phyloP scores from a whole-genome alignment of 257 asterid species.

The Plantago major region DNA sequence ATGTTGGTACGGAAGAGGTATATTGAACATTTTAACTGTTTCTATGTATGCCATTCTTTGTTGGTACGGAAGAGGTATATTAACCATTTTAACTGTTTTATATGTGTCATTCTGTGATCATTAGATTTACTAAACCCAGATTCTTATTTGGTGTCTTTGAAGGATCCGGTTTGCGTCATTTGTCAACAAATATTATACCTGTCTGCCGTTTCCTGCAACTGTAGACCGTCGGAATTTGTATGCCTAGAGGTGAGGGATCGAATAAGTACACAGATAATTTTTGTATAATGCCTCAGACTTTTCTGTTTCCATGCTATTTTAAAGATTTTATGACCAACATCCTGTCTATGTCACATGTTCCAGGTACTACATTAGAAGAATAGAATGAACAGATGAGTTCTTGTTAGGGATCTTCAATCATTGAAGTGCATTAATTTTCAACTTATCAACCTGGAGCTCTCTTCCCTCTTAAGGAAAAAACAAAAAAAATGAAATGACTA shows the following conservation, averaged over 20 bases:
- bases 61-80: slow-evolving; percentile 83
- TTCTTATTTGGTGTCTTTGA: slow-evolving; percentile 28
- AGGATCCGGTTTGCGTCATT: slow-evolving; percentile 87
- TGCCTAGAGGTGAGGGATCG: slow-evolving; percentile 78
- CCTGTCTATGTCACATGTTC: too few relatives aligned
- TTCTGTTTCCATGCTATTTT: too few relatives aligned
- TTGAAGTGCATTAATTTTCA: too few relatives aligned
- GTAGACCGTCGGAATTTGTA: slow-evolving; percentile 78
- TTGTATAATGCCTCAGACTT: too few relatives aligned
- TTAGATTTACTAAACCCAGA: slow-evolving; percentile 25
- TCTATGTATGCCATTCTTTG: slow-evolving; percentile 24
- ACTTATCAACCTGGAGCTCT: too few relatives aligned
- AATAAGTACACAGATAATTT: not conserved
- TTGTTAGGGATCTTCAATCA: too few relatives aligned
- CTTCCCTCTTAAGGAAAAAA: too few relatives aligned
- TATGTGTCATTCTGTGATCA: slow-evolving; percentile 10
- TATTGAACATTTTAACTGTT: slow-evolving; percentile 5
- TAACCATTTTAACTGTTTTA: slow-evolving; percentile 10
- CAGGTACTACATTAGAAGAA: too few relatives aligned
- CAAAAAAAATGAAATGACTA: too few relatives aligned
- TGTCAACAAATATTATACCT: slow-evolving; percentile 85
- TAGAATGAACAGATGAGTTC: too few relatives aligned
- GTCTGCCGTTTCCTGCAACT: slow-evolving; percentile 82
- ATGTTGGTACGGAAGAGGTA: slow-evolving; percentile 90
- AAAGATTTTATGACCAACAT: too few relatives aligned